Conservation (phyloP, 2,329 filamentous ascomycete species). For the Exophiala aquamarina region DNA sequence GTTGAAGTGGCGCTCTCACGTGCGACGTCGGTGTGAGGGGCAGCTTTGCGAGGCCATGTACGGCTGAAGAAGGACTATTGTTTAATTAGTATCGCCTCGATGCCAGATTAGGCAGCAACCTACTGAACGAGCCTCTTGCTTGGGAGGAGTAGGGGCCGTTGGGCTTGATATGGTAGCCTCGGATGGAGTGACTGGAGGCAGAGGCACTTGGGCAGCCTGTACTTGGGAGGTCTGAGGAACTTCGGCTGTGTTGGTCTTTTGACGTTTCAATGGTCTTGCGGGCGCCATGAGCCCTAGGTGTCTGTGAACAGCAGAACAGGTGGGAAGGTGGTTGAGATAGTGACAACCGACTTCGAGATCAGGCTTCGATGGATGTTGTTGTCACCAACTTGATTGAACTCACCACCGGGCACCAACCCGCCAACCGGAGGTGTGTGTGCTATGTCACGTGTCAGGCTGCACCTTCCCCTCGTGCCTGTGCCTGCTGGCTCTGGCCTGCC, state of each 20-base stretch:
- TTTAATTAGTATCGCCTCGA: neutral
- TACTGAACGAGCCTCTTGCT: conserved; percentile 17
- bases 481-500: no score
- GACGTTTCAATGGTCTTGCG: conserved; percentile 25
- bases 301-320: neutral
- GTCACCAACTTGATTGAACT: no score
- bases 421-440: no score
- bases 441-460: no score
- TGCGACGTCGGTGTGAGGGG: conserved; percentile 50
- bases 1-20: conserved; percentile 48
- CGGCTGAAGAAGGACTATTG: conserved; percentile 42
- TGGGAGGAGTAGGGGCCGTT: neutral
- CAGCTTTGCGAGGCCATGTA: conserved; percentile 49
- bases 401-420: no score
- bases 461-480: no score
- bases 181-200: conserved; percentile 19
- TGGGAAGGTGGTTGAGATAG: no score
- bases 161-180: neutral
- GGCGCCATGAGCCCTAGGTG: conserved; percentile 22
- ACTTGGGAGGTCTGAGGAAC: conserved; percentile 11
- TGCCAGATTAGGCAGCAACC: neutral
- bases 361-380: no score
- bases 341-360: no score
- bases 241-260: conserved; percentile 25
- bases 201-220: conserved; percentile 16